phyloP scores from a whole-genome alignment of 257 asterid genomes.

The Nicotiana paniculata region DNA sequence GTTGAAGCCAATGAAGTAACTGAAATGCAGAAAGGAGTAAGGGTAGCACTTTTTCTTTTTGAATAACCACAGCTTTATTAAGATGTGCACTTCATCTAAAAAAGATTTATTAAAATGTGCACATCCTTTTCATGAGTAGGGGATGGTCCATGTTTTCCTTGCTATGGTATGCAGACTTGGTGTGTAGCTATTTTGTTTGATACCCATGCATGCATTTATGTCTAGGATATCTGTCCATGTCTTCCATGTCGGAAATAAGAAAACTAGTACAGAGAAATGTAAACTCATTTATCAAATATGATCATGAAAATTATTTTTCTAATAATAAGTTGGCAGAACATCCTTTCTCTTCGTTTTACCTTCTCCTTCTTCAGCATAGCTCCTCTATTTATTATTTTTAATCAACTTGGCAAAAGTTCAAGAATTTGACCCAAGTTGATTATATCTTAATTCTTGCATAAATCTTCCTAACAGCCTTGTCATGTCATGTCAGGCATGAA shows the following conservation, averaged over 20 bases:
- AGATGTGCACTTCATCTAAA: neutral
- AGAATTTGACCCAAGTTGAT: neutral
- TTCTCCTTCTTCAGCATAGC: neutral
- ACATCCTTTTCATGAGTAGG: neutral
- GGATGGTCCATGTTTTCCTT: neutral
- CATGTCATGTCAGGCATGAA: neutral
- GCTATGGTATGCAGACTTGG: neutral
- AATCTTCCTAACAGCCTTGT: neutral
- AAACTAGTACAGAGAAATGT: neutral
- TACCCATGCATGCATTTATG: neutral
- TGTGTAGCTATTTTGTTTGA: neutral
- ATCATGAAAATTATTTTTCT: neutral
- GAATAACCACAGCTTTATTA: neutral
- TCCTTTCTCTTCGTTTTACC: neutral
- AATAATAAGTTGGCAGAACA: neutral
- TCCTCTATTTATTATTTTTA: neutral
- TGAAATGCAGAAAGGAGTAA: neutral
- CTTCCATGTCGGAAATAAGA: neutral
- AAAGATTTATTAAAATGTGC: too few species aligned
- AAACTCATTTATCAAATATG: neutral
- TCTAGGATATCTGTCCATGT: neutral
- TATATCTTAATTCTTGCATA: neutral
- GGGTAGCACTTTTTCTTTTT: neutral
- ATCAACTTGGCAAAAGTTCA: neutral
- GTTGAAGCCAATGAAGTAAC: neutral